Base-by-base conservation (phyloP, 768 basidiomycete species). In the Stropharia rugosoannulata region DNA sequence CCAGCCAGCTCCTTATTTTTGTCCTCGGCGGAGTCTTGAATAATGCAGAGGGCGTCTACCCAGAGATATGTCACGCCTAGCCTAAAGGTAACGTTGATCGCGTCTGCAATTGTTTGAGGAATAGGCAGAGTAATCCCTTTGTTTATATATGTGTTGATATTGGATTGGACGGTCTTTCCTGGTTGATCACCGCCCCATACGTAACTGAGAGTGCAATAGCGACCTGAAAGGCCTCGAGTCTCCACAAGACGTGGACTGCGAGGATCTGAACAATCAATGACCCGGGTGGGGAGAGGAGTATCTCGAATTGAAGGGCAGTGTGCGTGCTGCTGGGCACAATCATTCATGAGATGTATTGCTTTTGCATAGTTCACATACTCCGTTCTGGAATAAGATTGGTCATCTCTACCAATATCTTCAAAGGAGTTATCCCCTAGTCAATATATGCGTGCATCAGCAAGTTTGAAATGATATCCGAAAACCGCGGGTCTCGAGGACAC, bases 241-340 rank as follows among this genome's bases (percentile, higher is more conserved):
- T 27, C 29, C 6, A 39, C 7, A 16, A 54, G 37, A 29, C 29
- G 37, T 32, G 53, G 53, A n/a, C 46, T 49, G 29, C 8, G n/a
- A 19, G 49, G 49, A 27, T 56, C 42, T 16, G 39, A 29, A 8
- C 48, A 50, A 37, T 44, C 49, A 27, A 44, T 40, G n/a, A 58
- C 57, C 8, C 57, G 47, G 13, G 51, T 44, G 16, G 57, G 57
- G 15, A 58, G 57, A 13, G 37, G 36, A 12, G 40, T 36, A 15
- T 49, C 51, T 35, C 11, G 46, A 12, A 19, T 32, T 11, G 35
- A 1, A 10, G 46, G 47, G 40, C 57, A 54, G 18, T 54, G 25
- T 27, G 49, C 46, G 37, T 58, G 57, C 11, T 51, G 38, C 18
- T 32, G 42, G 18, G 12, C 25, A 45, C 49, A 57, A 3, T 38